Evolutionary conservation across 768 basidiomycete species (phyloP), one percentile per base, ranked within the genome.

Genomic region (Lentinula sp.): DNA sequence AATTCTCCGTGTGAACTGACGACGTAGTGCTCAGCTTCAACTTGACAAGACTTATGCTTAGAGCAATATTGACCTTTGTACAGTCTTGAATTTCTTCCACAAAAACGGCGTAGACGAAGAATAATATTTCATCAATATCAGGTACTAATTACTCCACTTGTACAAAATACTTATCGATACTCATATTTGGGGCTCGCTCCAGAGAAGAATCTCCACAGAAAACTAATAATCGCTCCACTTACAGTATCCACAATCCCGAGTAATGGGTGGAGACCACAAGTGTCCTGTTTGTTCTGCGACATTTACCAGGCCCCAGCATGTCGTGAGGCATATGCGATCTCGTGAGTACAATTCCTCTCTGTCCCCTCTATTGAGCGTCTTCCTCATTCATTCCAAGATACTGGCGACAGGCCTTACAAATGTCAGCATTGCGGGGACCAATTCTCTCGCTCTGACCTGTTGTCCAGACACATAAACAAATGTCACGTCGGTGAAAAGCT

Each of bases 271-370:
- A 40, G 89, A 91, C 74, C 88, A 91, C 80, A 89, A 88, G 72
- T 93, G 92, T 70, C 86, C 91, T 16, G 91, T 93, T 11, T 94
- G 91, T 71, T 84, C 88, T 64, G 88, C 92, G 0, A 92, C 91
- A 0, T 94, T 94, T 65, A 94, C 92, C 23, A 82, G 91, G 57
- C 91, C 91, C 32, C 91, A 93, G 68, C 91, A 94, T 84, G 92
- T 94, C 51, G 89, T 90, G 0, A 77, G 91, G 54, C 92, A 93
- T 74, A 93, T 93, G 91, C 85, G 91, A 72, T 92, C 90, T 66
- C 91, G 90, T 93, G 76, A 75, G 90, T 86, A 51, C 61, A 40
- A 61, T 56, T 64, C 49, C 64, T 63, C 48, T 18, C 58, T 63
- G 53, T 57, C 62, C 57, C 59, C 54, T 63, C 51, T 55, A 54